Evolutionary conservation across 768 basidiomycete genomes (phyloP).

Genomic region (Porphyrellus cyaneotinctus): DNA sequence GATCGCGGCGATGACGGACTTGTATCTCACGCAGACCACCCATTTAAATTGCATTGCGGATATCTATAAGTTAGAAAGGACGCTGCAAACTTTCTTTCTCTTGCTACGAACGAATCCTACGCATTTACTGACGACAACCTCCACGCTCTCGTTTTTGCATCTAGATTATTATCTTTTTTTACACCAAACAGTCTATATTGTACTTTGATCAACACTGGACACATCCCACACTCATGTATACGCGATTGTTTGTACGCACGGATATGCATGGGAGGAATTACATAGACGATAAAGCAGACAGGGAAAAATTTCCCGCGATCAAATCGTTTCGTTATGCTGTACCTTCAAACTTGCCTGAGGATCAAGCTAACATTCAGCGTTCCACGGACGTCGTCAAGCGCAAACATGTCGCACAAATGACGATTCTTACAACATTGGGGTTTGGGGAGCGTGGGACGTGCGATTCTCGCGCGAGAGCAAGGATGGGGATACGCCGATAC

Average conservation of each 20-base stretch:
- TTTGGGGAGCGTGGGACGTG: not conserved
- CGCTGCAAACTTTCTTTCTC: not conserved
- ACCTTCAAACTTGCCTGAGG: too few species aligned
- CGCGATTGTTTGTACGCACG: not conserved
- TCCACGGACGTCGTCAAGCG: not conserved
- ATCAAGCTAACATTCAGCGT: too few species aligned
- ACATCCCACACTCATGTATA: not conserved
- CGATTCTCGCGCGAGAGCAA: conserved; percentile 3
- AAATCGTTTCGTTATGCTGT: too few species aligned
- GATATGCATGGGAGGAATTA: not conserved
- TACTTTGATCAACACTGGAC: not conserved
- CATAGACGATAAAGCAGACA: too few species aligned
- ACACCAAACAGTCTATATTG: not conserved
- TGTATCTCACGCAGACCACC: conserved; percentile 4
- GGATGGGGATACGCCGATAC: not conserved
- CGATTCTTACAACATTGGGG: not conserved
- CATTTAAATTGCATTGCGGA: conserved; percentile 2
- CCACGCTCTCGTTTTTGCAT: not conserved
- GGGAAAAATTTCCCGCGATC: too few species aligned
- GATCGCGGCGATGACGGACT: not conserved
- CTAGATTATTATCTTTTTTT: not conserved
- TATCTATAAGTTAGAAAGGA: conserved; percentile 6
- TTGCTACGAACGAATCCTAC: not conserved
- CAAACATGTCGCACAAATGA: not conserved
- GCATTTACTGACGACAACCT: not conserved